Evolutionary conservation across 2,329 filamentous ascomycete genomes (phyloP).

Genomic region (Fusarium sp.): DNA sequence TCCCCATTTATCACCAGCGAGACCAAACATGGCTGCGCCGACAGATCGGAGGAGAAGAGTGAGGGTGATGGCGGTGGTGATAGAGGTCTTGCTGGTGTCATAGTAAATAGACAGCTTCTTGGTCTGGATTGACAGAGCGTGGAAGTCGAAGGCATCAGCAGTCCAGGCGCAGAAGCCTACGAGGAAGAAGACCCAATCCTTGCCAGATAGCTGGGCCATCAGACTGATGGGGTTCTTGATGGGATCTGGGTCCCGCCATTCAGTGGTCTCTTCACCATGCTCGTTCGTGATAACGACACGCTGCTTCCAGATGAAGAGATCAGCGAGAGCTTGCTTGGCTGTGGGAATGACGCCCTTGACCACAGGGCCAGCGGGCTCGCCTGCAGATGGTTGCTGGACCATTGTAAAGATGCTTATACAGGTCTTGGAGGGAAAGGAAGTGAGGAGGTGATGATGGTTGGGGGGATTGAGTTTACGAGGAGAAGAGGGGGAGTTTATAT

Average conservation of each 20-base stretch:
- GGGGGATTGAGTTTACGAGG: background rate
- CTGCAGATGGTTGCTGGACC: constrained; percentile 28
- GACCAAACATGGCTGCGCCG: constrained; percentile 80
- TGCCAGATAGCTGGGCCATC: constrained; percentile 70
- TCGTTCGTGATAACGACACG: constrained; percentile 75
- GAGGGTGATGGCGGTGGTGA: constrained; percentile 80
- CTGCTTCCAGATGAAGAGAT: constrained; percentile 81
- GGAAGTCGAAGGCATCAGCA: constrained; percentile 86
- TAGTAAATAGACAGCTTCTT: constrained; percentile 72
- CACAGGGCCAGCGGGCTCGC: constrained; percentile 72
- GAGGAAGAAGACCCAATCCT: constrained; percentile 80
- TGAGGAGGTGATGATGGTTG: background rate
- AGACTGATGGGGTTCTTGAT: constrained; percentile 78
- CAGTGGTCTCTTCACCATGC: constrained; percentile 71
- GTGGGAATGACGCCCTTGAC: constrained; percentile 73
- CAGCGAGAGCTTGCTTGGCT: constrained; percentile 71
- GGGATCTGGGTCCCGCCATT: constrained; percentile 75
- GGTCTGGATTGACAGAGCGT: constrained; percentile 82
- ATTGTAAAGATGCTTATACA: constrained; percentile 1
- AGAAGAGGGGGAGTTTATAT: constrained; percentile 21
- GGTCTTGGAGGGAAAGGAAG: background rate
- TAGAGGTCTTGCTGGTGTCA: constrained; percentile 68
- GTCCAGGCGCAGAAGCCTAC: constrained; percentile 82
- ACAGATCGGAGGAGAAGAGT: constrained; percentile 80
- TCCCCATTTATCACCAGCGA: constrained; percentile 82